A percentile compares a stretch with the other conserved stretches of the same genome.
Evolutionary conservation across 345 rosid species (phyloP).

Genomic region (Ceriops zippeliana): DNA sequence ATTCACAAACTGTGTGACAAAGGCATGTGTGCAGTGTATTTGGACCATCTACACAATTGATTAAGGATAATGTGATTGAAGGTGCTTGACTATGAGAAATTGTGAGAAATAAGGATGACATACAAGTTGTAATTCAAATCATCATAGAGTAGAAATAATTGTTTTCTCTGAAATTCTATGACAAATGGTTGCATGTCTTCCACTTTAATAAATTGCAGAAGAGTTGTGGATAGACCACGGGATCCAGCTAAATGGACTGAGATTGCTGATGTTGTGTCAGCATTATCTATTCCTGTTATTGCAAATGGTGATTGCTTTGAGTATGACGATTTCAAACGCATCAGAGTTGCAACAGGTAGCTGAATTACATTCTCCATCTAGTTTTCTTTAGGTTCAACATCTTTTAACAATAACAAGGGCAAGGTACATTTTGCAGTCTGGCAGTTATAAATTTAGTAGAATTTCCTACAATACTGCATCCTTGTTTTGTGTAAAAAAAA

Average conservation of each 20-base stretch:
- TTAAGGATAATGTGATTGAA: no score
- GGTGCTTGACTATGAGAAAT: not conserved
- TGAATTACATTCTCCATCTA: not conserved
- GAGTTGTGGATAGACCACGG: constrained; percentile 79
- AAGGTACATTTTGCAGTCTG: no score
- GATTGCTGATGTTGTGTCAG: constrained; percentile 73
- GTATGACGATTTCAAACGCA: constrained; percentile 60
- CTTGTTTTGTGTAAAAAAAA: no score
- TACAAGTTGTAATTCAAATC: not conserved
- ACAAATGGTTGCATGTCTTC: constrained; percentile 7
- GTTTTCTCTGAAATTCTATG: constrained; percentile 6
- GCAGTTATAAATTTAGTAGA: no score
- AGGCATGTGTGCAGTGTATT: no score
- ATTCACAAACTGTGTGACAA: no score
- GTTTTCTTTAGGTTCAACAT: not conserved
- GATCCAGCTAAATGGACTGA: constrained; percentile 96
- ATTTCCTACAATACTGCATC: no score
- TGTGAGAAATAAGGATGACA: not conserved
- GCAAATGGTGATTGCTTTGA: constrained; percentile 96
- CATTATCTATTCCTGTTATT: constrained; percentile 85
- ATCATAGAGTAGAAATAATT: not conserved
- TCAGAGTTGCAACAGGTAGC: constrained; percentile 73
- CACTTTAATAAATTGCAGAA: constrained; percentile 45
- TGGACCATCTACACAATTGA: no score
- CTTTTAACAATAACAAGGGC: no score